Evolutionary conservation across 2,329 filamentous ascomycete genomes (phyloP), one percentile per base, ranked within the genome.

Genomic region (Fusarium sp.): DNA sequence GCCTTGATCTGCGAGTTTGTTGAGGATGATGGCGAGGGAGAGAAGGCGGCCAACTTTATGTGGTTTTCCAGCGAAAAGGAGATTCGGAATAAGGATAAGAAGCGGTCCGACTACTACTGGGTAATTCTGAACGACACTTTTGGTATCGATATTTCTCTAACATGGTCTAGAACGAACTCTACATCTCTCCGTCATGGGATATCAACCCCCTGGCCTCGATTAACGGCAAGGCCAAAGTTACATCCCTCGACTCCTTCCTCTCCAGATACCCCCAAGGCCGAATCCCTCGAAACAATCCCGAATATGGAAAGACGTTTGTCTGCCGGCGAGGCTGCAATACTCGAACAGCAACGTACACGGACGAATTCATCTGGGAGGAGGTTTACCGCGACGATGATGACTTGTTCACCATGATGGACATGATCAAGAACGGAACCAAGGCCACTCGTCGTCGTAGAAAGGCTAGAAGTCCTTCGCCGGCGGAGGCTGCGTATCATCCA

Each of bases 21-120:
- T 42, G 91, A 96, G 54, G 90, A 92, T 35, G 91, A 93, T 22
- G 91, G 93, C 14, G 80, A 83, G 18, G 83, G 80, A 27, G 82
- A 93, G 50, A 98, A 94, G 86, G 91, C 92, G 29, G 96, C 93
- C 64, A 93, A 93, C 72, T 96, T 99, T 79, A 92, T 98, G 88
- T 99, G 96, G 96, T 98, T 99, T 80, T 95, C 94, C 0, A 94
- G 94, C 0, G 93, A 97, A 78, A 93, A 93, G 78, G 96, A 98
- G 83, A 94, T 98, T 70, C 90, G 92, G 31, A 96, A 94, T 77
- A 93, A 92, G 80, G 89, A 91, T 67, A 96, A 94, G 84, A 97
- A 96, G 84, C 88, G 94, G 78, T 88, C 86, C 14, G 96, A 99
- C 83, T 94, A 90, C 68, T 82, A 97, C 62, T 90, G 90, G 79